Evolutionary conservation across 805 yeast species (phyloP).

Genomic region (Monosporozyma yasuniensis): DNA sequence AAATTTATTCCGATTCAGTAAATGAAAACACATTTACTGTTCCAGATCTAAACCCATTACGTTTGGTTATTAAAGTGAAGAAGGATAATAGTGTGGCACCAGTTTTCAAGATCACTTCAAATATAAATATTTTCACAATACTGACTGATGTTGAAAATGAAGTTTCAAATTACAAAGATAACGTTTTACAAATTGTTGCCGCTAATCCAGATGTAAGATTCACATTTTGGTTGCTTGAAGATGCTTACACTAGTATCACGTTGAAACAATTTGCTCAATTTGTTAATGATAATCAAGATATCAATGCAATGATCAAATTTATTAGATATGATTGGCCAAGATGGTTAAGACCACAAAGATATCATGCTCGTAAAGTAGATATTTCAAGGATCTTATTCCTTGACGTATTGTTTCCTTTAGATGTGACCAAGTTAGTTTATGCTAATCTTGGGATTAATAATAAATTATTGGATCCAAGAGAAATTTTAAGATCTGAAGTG

Average conservation of each 20-base stretch:
- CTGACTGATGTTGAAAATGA: conserved; percentile 2
- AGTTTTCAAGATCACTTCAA: not conserved
- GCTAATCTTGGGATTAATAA: conserved; percentile 49
- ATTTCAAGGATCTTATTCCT: conserved; percentile 80
- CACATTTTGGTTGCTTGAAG: conserved; percentile 86
- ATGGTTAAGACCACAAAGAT: conserved; percentile 76
- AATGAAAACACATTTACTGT: conserved; percentile 10
- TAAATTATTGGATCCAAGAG: conserved; percentile 72
- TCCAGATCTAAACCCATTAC: conserved; percentile 12
- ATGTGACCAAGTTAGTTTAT: conserved; percentile 65
- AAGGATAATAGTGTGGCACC: not conserved
- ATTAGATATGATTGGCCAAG: conserved; percentile 88
- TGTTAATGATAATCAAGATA: conserved; percentile 6
- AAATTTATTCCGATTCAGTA: conserved; percentile 21
- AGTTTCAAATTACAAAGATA: not conserved
- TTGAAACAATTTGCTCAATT: conserved; percentile 49
- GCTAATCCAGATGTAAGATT: conserved; percentile 25
- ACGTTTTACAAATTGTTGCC: not conserved
- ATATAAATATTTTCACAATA: conserved; percentile 18
- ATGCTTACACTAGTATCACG: conserved; percentile 32
- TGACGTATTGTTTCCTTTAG: conserved; percentile 80
- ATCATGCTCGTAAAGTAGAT: conserved; percentile 73
- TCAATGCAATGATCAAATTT: conserved; percentile 36
- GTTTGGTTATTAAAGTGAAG: conserved; percentile 15
- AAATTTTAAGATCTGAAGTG: conserved; percentile 34